A percentile compares a stretch with the other conserved stretches of the same genome.
Evolutionary conservation across 306 rosid species (phyloP).

Genomic region (Rubus parviflorus): DNA sequence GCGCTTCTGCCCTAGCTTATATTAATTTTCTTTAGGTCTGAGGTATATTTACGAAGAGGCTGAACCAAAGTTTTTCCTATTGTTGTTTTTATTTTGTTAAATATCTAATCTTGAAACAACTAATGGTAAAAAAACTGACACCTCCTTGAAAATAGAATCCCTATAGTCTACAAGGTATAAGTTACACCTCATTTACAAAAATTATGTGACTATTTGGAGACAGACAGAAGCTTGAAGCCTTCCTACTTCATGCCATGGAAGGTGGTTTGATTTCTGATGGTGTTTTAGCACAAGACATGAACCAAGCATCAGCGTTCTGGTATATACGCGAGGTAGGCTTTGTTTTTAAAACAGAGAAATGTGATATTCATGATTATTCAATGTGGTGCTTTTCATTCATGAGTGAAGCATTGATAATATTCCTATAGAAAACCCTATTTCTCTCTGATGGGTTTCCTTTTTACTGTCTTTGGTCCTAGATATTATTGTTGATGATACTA

Average conservation of each 20-base stretch:
- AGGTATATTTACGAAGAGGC: neutral
- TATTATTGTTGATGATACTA: neutral
- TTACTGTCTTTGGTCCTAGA: neutral
- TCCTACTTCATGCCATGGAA: constrained; percentile 79
- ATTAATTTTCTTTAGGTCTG: constrained; percentile 9
- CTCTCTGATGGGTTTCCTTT: neutral
- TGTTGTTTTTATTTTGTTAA: neutral
- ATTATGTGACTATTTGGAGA: constrained; percentile 23
- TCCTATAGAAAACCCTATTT: neutral
- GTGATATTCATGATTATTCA: constrained; percentile 7
- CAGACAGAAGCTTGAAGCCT: constrained; percentile 97
- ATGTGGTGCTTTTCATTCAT: neutral
- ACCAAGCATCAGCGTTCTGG: constrained; percentile 94
- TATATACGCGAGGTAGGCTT: constrained; percentile 73
- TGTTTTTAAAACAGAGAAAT: neutral
- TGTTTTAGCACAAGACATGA: constrained; percentile 90
- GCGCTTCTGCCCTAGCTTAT: constrained; percentile 6
- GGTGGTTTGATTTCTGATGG: constrained; percentile 86
- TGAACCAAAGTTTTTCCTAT: neutral
- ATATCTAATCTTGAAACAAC: neutral
- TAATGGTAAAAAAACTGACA: neutral
- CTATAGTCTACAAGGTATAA: neutral
- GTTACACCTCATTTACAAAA: constrained; percentile 5
- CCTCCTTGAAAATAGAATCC: neutral
- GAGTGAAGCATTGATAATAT: neutral